Base-by-base conservation (phyloP, 495 filamentous ascomycete species). In the Chaetomium tenue region DNA sequence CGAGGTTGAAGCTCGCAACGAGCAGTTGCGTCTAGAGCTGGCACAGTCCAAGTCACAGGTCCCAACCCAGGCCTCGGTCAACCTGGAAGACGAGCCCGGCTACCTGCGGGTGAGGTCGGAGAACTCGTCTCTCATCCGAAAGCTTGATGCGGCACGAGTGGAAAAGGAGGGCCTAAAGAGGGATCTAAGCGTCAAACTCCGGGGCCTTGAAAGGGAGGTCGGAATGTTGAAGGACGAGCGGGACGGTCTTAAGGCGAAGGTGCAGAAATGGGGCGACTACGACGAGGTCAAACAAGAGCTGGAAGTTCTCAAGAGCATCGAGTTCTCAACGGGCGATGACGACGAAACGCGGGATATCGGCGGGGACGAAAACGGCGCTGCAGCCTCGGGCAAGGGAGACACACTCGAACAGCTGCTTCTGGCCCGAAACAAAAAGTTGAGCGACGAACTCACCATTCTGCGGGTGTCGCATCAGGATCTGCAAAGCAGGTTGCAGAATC, bases 271-370 rank as follows among this genome's bases (percentile, higher is more conserved):
- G 86, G 84, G 88, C 67, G 95, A 99, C 73, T 99, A 99, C 70
- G 91, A 96, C 42, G 92, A 97, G 64, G 88, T 98, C 52, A 96
- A 94, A 72, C 88, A 92, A 61, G 95, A 98, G 75, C 82, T 98
- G 26, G 94, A 98, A 68, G 92, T 98, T 53, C 84, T 98, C 68
- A 96, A 96, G 87, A 94, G 93, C 67, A 96, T 98, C 65, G 94
- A 98, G 72, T 97, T 98, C 70, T 87, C 93, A 0, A 90, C 91
- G 0, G 91, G 90, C 11, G 92, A 96, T 66, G 91, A 96, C 65
- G 91, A 94, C 25, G 88, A 90, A 7, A 72, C 69, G 3, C 68
- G 68, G 40, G 83, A 77, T 37, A 65, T 63, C 46, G 68, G 66
- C 67, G 76, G 68, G 63, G 70, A 66, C 54, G 66, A 66, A 60